Evolutionary conservation across 495 filamentous ascomycete genomes (phyloP).

Genomic region (Chaetomium cochliodes): DNA sequence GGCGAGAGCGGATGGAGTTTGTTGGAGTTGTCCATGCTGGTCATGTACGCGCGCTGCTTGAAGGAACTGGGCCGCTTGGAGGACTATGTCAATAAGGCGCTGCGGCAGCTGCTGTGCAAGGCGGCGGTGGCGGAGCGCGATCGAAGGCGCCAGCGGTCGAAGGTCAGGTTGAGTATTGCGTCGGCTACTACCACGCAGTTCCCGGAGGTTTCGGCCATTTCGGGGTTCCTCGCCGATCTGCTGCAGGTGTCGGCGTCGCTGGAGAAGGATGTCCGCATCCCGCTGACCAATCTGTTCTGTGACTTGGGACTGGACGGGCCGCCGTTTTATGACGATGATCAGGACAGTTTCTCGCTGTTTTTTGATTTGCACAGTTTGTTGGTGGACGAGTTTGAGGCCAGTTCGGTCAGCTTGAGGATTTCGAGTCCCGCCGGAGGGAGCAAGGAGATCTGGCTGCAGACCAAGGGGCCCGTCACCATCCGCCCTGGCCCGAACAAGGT

Average conservation of each 20-base stretch:
- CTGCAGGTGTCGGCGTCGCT: conserved; percentile 61
- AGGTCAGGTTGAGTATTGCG: conserved; percentile 28
- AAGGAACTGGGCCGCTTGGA: conserved; percentile 71
- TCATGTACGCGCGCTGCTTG: conserved; percentile 82
- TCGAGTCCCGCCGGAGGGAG: conserved; percentile 48
- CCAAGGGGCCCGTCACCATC: conserved; percentile 43
- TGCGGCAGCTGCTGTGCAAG: conserved; percentile 74
- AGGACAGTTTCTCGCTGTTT: conserved; percentile 74
- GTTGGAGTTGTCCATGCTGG: conserved; percentile 76
- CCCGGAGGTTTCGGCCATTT: conserved; percentile 56
- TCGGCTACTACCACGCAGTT: conserved; percentile 35
- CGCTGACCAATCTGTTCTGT: conserved; percentile 71
- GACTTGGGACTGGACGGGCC: conserved; percentile 66
- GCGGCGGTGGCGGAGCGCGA: conserved; percentile 58
- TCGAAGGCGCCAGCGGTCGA: conserved; percentile 42
- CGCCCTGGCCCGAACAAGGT: conserved; percentile 55
- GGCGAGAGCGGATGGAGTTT: conserved; percentile 75
- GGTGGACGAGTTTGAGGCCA: conserved; percentile 64
- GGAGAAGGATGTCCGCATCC: conserved; percentile 62
- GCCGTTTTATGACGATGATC: conserved; percentile 65
- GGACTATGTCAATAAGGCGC: conserved; percentile 72
- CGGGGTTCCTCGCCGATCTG: conserved; percentile 64
- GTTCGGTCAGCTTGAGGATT: conserved; percentile 65
- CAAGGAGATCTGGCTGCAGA: conserved; percentile 66
- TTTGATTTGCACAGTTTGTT: conserved; percentile 71